Base-by-base conservation (phyloP, 495 filamentous ascomycete genomes). In the Xylaria sp. region DNA sequence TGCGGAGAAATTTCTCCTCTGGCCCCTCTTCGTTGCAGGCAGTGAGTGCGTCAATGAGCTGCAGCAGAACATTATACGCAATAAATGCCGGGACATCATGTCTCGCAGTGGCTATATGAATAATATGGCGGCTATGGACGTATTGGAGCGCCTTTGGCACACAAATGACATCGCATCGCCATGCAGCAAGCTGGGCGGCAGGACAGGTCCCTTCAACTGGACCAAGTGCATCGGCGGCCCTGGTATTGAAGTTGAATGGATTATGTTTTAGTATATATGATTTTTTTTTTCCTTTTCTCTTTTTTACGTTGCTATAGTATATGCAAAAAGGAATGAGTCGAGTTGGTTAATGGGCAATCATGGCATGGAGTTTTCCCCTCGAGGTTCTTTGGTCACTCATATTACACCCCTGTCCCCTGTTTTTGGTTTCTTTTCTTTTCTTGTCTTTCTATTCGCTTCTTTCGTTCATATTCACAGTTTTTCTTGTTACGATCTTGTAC, bases 21-120 rank as follows among this genome's bases (percentile, higher is more conserved):
- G 95, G 95, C 95, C 95, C 11, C 86, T 98, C 12, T 97, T 97
- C 78, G 91, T 98, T 61, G 91, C 90, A 0, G 95, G 95, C 37
- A 93, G 93, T 29, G 95, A 97, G 82, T 97, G 94, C 77, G 92
- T 97, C 65, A 90, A 91, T 66, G 91, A 93, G 72, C 83, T 90
- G 46, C 92, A 97, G 72, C 90, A 95, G 67, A 85, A 87, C 40
- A 87, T 94, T 59, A 91, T 98, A 58, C 88, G 93, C 24, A 82
- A 88, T 74, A 89, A 94, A 62, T 97, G 94, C 83, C 83, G 90
- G 48, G 93, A 95, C 78, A 94, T 97, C 74, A 93, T 93, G 83
- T 87, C 89, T 31, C 92, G 95, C 75, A 93, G 91, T 53, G 95
- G 94, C 17, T 97, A 98, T 78, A 92, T 92, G 82, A 98, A 98